phyloP scores from a whole-genome alignment of 2,329 filamentous ascomycete genomes.

The Podosphaera fusca region DNA sequence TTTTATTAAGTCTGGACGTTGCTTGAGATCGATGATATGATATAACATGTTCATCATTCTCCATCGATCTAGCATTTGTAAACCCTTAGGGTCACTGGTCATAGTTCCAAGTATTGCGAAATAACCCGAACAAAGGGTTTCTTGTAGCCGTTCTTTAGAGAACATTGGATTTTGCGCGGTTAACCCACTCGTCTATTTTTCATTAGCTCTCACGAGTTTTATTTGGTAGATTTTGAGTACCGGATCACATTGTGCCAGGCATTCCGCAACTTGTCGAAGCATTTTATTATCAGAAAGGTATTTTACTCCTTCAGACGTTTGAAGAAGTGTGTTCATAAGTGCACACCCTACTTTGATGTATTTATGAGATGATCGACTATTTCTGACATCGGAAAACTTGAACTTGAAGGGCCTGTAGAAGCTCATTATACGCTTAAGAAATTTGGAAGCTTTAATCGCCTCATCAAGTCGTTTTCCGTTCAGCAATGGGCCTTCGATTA shows the following conservation, averaged over 20 bases:
- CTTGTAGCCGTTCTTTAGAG: slow-evolving; percentile 58
- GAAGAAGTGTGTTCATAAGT: slow-evolving; percentile 64
- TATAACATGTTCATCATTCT: slow-evolving; percentile 99
- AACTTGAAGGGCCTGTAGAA: slow-evolving; percentile 97
- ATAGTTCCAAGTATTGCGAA: slow-evolving; percentile 79
- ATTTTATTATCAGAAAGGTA: slow-evolving; percentile 85
- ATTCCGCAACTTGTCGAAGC: slow-evolving; percentile 82
- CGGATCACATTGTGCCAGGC: slow-evolving; percentile 80
- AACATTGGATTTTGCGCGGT: slow-evolving; percentile 78
- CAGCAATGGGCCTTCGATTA: slow-evolving; percentile 80
- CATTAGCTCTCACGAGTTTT: slow-evolving; percentile 5
- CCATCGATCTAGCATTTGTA: slow-evolving; percentile 85
- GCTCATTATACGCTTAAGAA: slow-evolving; percentile 79
- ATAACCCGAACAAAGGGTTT: slow-evolving; percentile 79
- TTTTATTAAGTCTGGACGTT: slow-evolving; percentile 78
- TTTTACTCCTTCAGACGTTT: slow-evolving; percentile 61
- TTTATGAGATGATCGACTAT: slow-evolving; percentile 79
- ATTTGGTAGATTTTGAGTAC: slow-evolving; percentile 23
- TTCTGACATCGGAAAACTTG: slow-evolving; percentile 73
- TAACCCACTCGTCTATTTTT: slow-evolving; percentile 36
- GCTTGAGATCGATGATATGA: slow-evolving; percentile 79
- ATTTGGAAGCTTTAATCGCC: slow-evolving; percentile 84
- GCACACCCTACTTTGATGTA: slow-evolving; percentile 81
- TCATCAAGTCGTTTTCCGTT: slow-evolving; percentile 85
- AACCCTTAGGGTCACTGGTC: slow-evolving; percentile 58